Conservation (phyloP, 257 asterid genomes). For the Jacaranda copaia region DNA sequence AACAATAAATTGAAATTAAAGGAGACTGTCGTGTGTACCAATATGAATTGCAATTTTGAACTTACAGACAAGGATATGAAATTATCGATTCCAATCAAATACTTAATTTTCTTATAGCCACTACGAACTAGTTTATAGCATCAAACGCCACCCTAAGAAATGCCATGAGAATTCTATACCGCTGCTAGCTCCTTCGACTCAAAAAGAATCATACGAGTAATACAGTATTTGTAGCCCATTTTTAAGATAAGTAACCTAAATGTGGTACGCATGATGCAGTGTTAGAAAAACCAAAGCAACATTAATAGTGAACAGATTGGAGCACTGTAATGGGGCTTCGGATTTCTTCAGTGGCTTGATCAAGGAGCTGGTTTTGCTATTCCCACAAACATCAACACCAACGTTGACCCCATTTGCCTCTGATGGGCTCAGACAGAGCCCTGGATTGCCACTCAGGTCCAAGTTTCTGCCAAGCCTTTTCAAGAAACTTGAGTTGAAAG, state of each 20-base stretch:
- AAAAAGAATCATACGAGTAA: not conserved
- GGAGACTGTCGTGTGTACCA: too few species aligned
- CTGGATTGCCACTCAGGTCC: constrained; percentile 84
- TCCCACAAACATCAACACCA: constrained; percentile 64
- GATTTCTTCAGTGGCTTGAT: constrained; percentile 55
- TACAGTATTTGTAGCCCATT: not conserved
- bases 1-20: too few species aligned
- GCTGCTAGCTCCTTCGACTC: not conserved
- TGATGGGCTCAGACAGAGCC: constrained; percentile 66
- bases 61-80: too few species aligned
- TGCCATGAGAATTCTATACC: not conserved
- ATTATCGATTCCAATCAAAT: too few species aligned
- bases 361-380: constrained; percentile 45
- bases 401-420: constrained; percentile 38
- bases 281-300: constrained; percentile 37
- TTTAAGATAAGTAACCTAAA: constrained; percentile 27
- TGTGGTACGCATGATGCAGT: constrained; percentile 32
- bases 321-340: constrained; percentile 42
- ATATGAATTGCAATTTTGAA: too few species aligned
- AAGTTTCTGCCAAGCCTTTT: constrained; percentile 75
- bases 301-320: constrained; percentile 35
- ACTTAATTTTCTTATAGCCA: too few species aligned
- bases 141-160: not conserved
- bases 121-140: too few species aligned
- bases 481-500: constrained; percentile 74